Evolutionary conservation across 495 filamentous ascomycete species (phyloP).

Genomic region (Hyaloscypha bicolor): DNA sequence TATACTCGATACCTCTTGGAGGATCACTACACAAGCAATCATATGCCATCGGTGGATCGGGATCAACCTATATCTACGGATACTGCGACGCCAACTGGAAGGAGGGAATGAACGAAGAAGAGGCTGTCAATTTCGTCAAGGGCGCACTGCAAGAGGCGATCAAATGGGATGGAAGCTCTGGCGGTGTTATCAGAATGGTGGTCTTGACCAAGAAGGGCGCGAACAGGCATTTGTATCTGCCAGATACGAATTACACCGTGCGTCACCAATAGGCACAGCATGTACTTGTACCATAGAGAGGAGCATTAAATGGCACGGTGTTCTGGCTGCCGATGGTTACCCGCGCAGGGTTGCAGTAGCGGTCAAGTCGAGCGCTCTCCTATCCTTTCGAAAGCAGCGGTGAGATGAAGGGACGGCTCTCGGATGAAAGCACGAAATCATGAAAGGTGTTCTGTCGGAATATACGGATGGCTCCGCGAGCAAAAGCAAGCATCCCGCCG

Average conservation of each 20-base stretch:
- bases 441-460: background rate
- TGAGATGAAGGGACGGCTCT: constrained; percentile 14
- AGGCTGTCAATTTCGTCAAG: constrained; percentile 93
- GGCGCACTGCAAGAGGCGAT: constrained; percentile 88
- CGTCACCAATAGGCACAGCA: constrained; percentile 31
- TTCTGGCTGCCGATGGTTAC: constrained; percentile 15
- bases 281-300: constrained; percentile 29
- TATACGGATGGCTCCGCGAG: background rate
- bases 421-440: background rate
- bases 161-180: constrained; percentile 99
- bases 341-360: constrained; percentile 18
- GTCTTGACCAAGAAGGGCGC: constrained; percentile 89
- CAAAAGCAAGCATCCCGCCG: background rate
- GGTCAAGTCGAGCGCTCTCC: constrained; percentile 7
- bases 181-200: constrained; percentile 96
- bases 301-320: constrained; percentile 34
- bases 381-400: constrained; percentile 12
- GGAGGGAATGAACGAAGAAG: constrained; percentile 90
- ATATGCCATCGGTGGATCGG: constrained; percentile 94
- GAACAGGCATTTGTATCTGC: constrained; percentile 84
- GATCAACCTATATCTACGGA: constrained; percentile 98
- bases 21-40: constrained; percentile 97
- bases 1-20: constrained; percentile 95
- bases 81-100: constrained; percentile 97
- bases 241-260: constrained; percentile 77